Evolutionary conservation across 208 protist species (phyloP), one percentile per base, ranked within the genome.

Genomic region (Acanthamoeba lugdunensis): DNA sequence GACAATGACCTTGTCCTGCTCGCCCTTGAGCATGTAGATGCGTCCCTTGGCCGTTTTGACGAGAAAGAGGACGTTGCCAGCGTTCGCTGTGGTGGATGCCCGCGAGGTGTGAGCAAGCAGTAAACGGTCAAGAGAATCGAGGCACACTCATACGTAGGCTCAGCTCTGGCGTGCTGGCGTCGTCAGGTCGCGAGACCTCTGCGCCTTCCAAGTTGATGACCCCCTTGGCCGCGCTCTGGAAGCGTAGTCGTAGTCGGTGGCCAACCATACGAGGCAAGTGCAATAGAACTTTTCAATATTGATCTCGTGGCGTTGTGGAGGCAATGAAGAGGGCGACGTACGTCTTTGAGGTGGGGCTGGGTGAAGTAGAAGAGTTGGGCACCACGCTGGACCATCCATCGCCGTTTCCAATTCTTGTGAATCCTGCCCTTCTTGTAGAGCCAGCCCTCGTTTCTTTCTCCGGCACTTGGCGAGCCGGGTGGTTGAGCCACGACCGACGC

Each of bases 401-500:
- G 50, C 37, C 84, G 11, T 56, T 90, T 90, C 84, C 84, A 90
- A 54, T 90, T 90, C 63, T 90, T 90, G 28, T 90, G 84, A 21
- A 90, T 65, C 41, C 84, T 21, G 4, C 84, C 84, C 25, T 90
- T 65, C 37, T 90, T 90, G 56, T 54, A 73, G 1, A 90, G 56
- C 84, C 84, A 90, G 7, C 84, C 84, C 14, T 89, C 75, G 37
- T 25, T 79, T 61, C 56, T 14, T 48, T 48, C 18, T 6, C 63
- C n/a, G 63, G n/a, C n/a, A 25, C 16, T 14, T 6, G 25, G 63
- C 63, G 63, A 69, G 18, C 63, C 63, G 2, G 56, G 16, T 7
- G 63, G 63, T 13, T 16, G 25, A 16, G 25, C 18, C 21, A 25
- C 21, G 56, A 6, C 18, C 18, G 21, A 61, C 0, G 21, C 56